A percentile compares a stretch with the other conserved stretches of the same genome.
These are phyloP conservation scores for Oidium heveae DNA, from an alignment of 2,329 filamentous ascomycete genomes.

Conservation along the genomic window DNA sequence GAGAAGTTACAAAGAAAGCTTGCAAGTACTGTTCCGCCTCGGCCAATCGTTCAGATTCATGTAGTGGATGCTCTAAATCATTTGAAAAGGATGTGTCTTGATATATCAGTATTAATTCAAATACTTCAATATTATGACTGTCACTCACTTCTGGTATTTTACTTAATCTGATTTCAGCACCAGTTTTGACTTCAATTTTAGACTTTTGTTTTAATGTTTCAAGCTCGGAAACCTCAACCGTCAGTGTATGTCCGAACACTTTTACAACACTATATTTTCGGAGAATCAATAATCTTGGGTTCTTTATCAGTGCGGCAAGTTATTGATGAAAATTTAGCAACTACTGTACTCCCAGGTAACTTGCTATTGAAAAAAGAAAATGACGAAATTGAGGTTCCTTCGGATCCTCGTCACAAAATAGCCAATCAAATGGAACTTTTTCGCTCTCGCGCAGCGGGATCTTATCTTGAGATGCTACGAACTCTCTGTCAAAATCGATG, in stretches of 20 bases:
- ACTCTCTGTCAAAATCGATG: slow-evolving; percentile 77
- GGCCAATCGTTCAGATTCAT: slow-evolving; percentile 59
- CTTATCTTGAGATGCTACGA: slow-evolving; percentile 63
- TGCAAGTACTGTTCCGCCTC: slow-evolving; percentile 78
- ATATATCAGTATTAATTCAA: slow-evolving; percentile 42
- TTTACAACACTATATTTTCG: slow-evolving; percentile 50
- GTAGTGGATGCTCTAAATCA: slow-evolving; percentile 47
- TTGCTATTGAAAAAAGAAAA: slow-evolving; percentile 46
- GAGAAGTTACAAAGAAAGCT: slow-evolving; percentile 74
- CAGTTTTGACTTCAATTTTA: slow-evolving; percentile 13
- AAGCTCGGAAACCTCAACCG: slow-evolving; percentile 58
- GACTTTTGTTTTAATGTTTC: slow-evolving; percentile 51
- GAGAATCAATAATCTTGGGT: slow-evolving; percentile 43
- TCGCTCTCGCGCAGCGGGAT: slow-evolving; percentile 33
- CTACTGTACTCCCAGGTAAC: slow-evolving; percentile 48
- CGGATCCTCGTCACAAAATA: slow-evolving; percentile 49
- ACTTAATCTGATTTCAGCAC: background rate
- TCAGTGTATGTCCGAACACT: slow-evolving; percentile 63
- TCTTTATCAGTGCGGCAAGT: slow-evolving; percentile 45
- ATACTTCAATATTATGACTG: slow-evolving; percentile 43
- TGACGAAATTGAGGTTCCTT: slow-evolving; percentile 48
- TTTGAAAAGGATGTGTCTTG: slow-evolving; percentile 43
- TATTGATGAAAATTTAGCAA: slow-evolving; percentile 57
- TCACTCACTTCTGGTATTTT: slow-evolving; percentile 40
- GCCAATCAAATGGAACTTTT: slow-evolving; percentile 49